Conservation (phyloP, 768 basidiomycete species). For the Calocybe cyanea region DNA sequence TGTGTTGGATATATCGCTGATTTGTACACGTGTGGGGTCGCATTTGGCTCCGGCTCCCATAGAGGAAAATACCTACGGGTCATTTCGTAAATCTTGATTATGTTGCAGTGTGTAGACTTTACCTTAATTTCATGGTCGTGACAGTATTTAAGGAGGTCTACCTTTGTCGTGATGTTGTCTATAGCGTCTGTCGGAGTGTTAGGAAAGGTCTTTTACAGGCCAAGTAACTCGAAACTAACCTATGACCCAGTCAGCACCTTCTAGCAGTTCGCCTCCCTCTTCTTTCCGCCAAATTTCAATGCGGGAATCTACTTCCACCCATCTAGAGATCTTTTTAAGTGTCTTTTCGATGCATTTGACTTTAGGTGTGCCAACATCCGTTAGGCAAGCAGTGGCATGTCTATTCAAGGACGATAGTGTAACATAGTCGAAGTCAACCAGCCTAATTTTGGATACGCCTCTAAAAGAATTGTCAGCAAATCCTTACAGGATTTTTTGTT, state of each 20-base stretch:
- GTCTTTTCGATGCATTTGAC: conserved; percentile 71
- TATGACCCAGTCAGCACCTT: conserved; percentile 92
- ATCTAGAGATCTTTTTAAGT: conserved; percentile 72
- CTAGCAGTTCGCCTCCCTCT: conserved; percentile 66
- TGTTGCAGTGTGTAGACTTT: conserved; percentile 7
- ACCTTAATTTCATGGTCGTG: conserved; percentile 78
- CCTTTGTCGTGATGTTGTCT: conserved; percentile 96
- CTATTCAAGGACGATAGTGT: conserved; percentile 93
- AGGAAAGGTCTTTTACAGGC: not conserved
- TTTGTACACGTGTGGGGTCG: conserved; percentile 94
- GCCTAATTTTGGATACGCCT: conserved; percentile 70
- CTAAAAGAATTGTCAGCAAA: conserved; percentile 29
- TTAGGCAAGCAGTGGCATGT: conserved; percentile 84
- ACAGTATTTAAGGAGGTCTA: conserved; percentile 89
- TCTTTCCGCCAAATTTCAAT: conserved; percentile 87
- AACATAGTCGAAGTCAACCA: conserved; percentile 96
- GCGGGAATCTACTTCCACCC: conserved; percentile 81
- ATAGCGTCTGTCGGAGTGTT: conserved; percentile 70
- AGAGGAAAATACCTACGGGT: conserved; percentile 87
- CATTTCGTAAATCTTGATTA: not conserved
- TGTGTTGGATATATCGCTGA: conserved; percentile 89
- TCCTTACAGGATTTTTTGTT: not conserved
- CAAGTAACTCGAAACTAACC: conserved; percentile 35
- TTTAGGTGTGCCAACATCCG: conserved; percentile 93
- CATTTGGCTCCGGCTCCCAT: conserved; percentile 96